Evolutionary conservation across 2,329 filamentous ascomycete species (phyloP).

Genomic region (Tolypocladium album): DNA sequence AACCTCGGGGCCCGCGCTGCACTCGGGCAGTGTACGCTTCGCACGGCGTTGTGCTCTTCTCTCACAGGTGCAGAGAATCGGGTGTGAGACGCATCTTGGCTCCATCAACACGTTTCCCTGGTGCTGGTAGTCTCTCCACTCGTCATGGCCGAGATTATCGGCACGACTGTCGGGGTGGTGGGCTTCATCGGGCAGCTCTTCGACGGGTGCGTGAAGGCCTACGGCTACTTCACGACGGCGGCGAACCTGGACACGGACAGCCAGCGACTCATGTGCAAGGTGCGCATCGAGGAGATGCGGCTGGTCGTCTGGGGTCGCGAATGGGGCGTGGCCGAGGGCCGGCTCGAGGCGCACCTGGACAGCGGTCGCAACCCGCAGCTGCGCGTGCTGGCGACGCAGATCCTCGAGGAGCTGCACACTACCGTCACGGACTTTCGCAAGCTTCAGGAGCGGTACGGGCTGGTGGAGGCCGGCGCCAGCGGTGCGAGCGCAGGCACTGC

Average conservation of each 20-base stretch:
- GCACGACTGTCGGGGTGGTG: conserved; percentile 31
- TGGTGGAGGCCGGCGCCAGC: conserved; percentile 18
- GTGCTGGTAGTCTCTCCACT: background rate
- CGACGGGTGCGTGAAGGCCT: conserved; percentile 34
- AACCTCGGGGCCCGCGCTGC: background rate
- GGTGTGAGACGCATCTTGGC: background rate
- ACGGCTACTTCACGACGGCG: conserved; percentile 31
- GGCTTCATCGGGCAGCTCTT: conserved; percentile 35
- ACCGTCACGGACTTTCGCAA: conserved; percentile 33
- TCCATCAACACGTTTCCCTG: background rate
- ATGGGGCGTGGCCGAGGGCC: conserved; percentile 35
- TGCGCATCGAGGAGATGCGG: conserved; percentile 38
- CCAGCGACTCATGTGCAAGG: conserved; percentile 33
- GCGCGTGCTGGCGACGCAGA: conserved; percentile 26
- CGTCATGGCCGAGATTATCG: conserved; percentile 25
- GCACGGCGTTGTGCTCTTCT: background rate
- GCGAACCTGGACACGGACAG: conserved; percentile 29
- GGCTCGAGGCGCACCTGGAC: conserved; percentile 29
- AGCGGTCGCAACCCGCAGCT: conserved; percentile 25
- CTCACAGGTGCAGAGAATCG: background rate
- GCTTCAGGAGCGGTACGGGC: conserved; percentile 30
- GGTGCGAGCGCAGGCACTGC: background rate
- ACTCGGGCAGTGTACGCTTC: background rate
- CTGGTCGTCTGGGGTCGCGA: conserved; percentile 35
- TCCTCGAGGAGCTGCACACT: conserved; percentile 29